phyloP scores from a whole-genome alignment of 352 stramenopile species.

The Globisporangium echinulatum region DNA sequence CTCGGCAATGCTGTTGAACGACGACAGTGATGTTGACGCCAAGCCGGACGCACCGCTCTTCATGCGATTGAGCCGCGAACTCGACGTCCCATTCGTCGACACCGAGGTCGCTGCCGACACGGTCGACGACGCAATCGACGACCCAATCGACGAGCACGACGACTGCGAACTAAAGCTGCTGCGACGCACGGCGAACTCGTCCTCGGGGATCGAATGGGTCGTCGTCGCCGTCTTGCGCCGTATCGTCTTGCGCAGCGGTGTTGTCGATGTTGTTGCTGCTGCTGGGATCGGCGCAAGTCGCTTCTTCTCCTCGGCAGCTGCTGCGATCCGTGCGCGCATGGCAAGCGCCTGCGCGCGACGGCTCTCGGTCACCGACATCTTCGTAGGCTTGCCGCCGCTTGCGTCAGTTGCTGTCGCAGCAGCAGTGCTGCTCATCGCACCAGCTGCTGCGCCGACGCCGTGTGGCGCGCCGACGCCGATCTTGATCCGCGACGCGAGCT shows the following conservation, averaged over 20 bases:
- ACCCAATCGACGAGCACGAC: conserved; percentile 30
- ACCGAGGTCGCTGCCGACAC: conserved; percentile 10
- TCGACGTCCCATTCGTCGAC: conserved; percentile 10
- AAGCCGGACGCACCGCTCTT: conserved; percentile 1
- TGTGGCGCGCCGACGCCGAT: background rate
- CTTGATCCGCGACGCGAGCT: conserved; percentile 9
- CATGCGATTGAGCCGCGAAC: conserved; percentile 3
- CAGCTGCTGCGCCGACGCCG: background rate
- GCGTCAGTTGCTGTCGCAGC: conserved; percentile 1
- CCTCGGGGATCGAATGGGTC: conserved; percentile 29
- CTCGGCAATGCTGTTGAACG: conserved; percentile 14
- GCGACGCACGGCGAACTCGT: conserved; percentile 36
- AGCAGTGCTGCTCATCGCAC: background rate
- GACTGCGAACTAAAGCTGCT: conserved; percentile 48
- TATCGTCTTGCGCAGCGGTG: background rate
- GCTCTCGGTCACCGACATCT: conserved; percentile 24
- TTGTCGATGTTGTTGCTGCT: conserved; percentile 2
- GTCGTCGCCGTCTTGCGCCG: conserved; percentile 4
- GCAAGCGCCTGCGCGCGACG: conserved; percentile 25
- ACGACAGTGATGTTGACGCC: conserved; percentile 5
- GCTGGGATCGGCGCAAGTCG: conserved; percentile 10
- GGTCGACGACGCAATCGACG: conserved; percentile 13
- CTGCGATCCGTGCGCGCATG: conserved; percentile 26
- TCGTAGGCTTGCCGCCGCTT: conserved; percentile 15
- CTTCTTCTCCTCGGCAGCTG: conserved; percentile 22